Evolutionary conservation across 768 basidiomycete genomes (phyloP), one percentile per base, ranked within the genome.

Genomic region (Agrocybe praecox): DNA sequence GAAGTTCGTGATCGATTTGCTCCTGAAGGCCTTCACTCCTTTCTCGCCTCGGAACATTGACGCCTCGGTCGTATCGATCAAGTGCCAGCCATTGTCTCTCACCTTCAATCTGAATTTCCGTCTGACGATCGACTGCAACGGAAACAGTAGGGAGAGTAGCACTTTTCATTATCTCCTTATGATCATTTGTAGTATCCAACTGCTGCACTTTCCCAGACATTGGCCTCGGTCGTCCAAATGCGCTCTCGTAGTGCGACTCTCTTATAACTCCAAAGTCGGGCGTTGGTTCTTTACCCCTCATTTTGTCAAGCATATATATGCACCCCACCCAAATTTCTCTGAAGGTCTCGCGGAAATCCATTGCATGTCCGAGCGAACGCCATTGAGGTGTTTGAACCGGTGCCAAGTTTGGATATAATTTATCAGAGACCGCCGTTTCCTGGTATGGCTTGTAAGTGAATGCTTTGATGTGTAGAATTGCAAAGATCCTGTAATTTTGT

Each of bases 301-400:
- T 71, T 56, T 79, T 78, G 62, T 80, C 77, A 58, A 73, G 70
- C 68, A 88, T 75, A 67, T 89, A 88, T n/a, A 84, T 67, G 46
- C 72, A 76, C 3, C 87, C 87, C 6, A 69, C 57, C 77, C 79
- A 78, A 17, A 90, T 74, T 67, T 90, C 89, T 17, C 79, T 73
- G 45, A 83, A 80, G 0, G 88, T 87, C 66, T 92, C 90, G 11
- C 84, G 77, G 64, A 87, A 87, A 67, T 89, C 84, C 68, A 92
- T 75, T 6, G 82, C 87, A 64, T 90, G 84, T 0, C 74, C 73
- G 18, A 90, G 76, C 3, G 89, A 80, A 18, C 76, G 78, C 63
- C 82, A 70, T 23, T 83, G 81, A n/a, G 82, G 73, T 6, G 86
- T 89, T 21, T 70, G 71, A 33, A 67, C 57, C 5, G 75, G 72